Conservation (phyloP, 768 basidiomycete species). For the Tephrocybe sp. region DNA sequence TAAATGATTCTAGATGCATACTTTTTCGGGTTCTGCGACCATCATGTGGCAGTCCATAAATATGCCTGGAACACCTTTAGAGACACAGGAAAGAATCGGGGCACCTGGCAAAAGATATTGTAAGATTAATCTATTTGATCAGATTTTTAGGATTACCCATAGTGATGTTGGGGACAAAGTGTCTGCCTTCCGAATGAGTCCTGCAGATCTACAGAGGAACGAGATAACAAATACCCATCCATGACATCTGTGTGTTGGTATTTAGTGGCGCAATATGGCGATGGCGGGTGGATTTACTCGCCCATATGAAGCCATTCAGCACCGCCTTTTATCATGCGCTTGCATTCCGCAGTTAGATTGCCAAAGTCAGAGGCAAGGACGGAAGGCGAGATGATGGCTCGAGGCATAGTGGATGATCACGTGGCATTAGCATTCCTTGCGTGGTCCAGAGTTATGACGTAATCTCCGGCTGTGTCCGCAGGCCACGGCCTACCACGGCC, state of each 20-base stretch:
- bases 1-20: slow-evolving; percentile 24
- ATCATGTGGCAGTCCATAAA: slow-evolving; percentile 99
- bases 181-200: slow-evolving; percentile 45
- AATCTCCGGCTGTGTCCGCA: slow-evolving; percentile 7
- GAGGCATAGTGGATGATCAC: slow-evolving; percentile 55
- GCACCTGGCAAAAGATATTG: slow-evolving; percentile 52
- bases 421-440: neutral
- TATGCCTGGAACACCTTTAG: slow-evolving; percentile 86
- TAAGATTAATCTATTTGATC: neutral
- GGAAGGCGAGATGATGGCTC: slow-evolving; percentile 93
- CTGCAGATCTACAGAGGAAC: slow-evolving; percentile 8
- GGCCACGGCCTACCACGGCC: too few relatives aligned
- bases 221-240: slow-evolving; percentile 72
- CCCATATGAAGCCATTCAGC: slow-evolving; percentile 99
- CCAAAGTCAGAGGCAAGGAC: slow-evolving; percentile 98
- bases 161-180: slow-evolving; percentile 98
- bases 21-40: slow-evolving; percentile 92
- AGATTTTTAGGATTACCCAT: slow-evolving; percentile 60
- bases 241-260: slow-evolving; percentile 77
- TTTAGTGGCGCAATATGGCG: slow-evolving; percentile 5
- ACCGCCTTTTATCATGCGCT: slow-evolving; percentile 92
- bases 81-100: slow-evolving; percentile 83
- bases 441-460: slow-evolving; percentile 3
- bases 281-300: slow-evolving; percentile 26
- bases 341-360: slow-evolving; percentile 92